These are phyloP conservation scores for Diaporthe ampelina DNA, from an alignment of 2,329 filamentous ascomycete genomes.

Conservation along the genomic window DNA sequence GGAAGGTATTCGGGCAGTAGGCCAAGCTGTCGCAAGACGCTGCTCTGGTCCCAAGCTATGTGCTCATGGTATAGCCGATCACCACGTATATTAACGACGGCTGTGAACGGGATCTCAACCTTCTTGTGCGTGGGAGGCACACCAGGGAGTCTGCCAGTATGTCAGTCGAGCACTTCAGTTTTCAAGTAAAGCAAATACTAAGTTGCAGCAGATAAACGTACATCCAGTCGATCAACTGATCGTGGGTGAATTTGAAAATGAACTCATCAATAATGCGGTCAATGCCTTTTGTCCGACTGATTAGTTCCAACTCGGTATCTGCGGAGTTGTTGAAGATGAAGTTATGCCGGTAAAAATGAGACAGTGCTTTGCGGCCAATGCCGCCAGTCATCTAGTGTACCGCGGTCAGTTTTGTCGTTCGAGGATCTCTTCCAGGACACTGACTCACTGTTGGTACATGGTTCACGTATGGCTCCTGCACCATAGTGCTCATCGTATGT, in stretches of 20 bases:
- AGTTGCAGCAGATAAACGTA: constrained; percentile 54
- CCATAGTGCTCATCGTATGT: constrained; percentile 75
- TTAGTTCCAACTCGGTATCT: constrained; percentile 76
- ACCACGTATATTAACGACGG: constrained; percentile 76
- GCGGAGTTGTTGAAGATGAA: constrained; percentile 82
- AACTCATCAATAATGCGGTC: constrained; percentile 82
- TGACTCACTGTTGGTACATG: constrained; percentile 76
- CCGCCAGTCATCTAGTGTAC: constrained; percentile 71
- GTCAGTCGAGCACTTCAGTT: constrained; percentile 11
- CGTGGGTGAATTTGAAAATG: constrained; percentile 74
- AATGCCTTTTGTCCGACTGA: constrained; percentile 79
- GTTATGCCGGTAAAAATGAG: constrained; percentile 78
- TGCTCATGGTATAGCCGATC: constrained; percentile 79
- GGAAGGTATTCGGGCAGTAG: constrained; percentile 75
- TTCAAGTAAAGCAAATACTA: not conserved
- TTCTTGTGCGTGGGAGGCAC: constrained; percentile 67
- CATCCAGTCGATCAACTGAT: constrained; percentile 77
- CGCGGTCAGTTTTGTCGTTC: not conserved
- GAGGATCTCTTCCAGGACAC: rapidly evolving
- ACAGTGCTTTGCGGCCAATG: constrained; percentile 73
- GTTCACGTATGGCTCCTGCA: constrained; percentile 69
- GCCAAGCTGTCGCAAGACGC: constrained; percentile 72
- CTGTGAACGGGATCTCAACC: constrained; percentile 72
- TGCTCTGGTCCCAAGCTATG: constrained; percentile 78
- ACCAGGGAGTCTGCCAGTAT: constrained; percentile 60